Percentiles rank a stretch among this genome's conserved stretches.
Conservation (phyloP, 2,329 filamentous ascomycete genomes). For the Corniculantispora saksenae region DNA sequence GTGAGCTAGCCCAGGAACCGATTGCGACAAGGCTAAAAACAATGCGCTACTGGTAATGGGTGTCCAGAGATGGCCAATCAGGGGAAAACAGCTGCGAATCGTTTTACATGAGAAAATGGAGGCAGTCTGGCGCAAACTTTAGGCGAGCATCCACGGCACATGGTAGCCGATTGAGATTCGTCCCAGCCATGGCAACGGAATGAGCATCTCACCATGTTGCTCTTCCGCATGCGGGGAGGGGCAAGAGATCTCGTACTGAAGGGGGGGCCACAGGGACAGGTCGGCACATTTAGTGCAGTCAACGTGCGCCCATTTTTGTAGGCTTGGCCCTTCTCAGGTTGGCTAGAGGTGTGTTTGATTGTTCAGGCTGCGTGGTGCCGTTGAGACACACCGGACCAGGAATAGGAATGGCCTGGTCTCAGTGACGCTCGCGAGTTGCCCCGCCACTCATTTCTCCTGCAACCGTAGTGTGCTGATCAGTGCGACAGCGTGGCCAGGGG, state of each 20-base stretch:
- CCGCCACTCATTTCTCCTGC: conserved; percentile 7
- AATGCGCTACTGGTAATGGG: background rate
- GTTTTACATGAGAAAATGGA: too few relatives aligned
- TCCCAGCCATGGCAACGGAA: background rate
- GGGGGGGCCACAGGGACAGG: too few relatives aligned
- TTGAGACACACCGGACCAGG: background rate
- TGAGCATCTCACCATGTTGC: background rate
- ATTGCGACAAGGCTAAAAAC: background rate
- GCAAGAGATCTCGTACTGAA: background rate
- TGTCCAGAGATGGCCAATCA: background rate
- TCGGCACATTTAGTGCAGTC: background rate
- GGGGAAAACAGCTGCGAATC: too few relatives aligned
- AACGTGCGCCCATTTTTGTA: background rate
- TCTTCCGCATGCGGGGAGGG: background rate
- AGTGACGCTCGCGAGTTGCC: conserved; percentile 9
- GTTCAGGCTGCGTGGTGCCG: background rate
- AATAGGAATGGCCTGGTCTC: conserved; percentile 11
- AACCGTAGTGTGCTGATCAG: background rate
- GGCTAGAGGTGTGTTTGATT: too few relatives aligned
- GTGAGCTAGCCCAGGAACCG: background rate
- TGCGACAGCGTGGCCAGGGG: background rate
- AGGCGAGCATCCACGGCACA: background rate
- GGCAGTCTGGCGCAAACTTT: background rate
- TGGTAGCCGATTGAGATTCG: background rate
- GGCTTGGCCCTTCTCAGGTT: background rate